These are phyloP conservation scores for Wickerhamiella spandovensis DNA, from an alignment of 805 yeast species.

Conservation along the genomic window DNA sequence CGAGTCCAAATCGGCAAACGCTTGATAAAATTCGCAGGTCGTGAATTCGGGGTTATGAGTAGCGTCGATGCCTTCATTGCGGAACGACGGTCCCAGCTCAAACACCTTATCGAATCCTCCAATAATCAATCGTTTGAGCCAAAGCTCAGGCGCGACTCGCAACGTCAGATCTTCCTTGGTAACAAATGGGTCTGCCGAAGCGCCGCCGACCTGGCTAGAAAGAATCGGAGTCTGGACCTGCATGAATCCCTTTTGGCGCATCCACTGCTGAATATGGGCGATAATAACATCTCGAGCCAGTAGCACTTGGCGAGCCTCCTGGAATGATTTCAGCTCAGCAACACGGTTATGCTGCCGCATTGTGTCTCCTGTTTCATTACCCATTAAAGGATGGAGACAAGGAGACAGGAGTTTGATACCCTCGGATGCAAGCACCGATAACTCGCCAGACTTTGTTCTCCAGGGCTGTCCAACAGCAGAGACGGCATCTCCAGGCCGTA, in stretches of 20 bases:
- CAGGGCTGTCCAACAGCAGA: slow-evolving; percentile 60
- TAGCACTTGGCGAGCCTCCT: slow-evolving; percentile 34
- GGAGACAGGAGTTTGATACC: slow-evolving; percentile 49
- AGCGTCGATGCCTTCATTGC: slow-evolving; percentile 87
- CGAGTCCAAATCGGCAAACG: slow-evolving; percentile 52
- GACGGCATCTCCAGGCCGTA: slow-evolving; percentile 64
- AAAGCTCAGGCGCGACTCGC: slow-evolving; percentile 89
- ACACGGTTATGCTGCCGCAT: slow-evolving; percentile 56
- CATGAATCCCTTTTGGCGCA: slow-evolving; percentile 41
- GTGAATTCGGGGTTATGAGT: slow-evolving; percentile 94
- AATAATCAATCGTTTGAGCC: slow-evolving; percentile 75
- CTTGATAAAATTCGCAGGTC: slow-evolving; percentile 75
- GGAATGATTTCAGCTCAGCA: slow-evolving; percentile 56
- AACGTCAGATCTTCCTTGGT: slow-evolving; percentile 45
- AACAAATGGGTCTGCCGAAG: slow-evolving; percentile 76
- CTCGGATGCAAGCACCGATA: slow-evolving; percentile 48
- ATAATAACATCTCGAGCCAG: slow-evolving; percentile 43
- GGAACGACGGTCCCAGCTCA: slow-evolving; percentile 71
- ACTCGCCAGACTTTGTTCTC: slow-evolving; percentile 61
- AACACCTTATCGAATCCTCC: slow-evolving; percentile 78
- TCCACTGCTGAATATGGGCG: slow-evolving; percentile 41
- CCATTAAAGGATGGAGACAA: slow-evolving; percentile 57
- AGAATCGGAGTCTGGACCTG: slow-evolving; percentile 88
- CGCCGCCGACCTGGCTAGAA: slow-evolving; percentile 63
- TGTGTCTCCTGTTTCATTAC: slow-evolving; percentile 39